phyloP scores from a whole-genome alignment of 2,329 filamentous ascomycete genomes.

The Zymoseptoria ardabiliae region DNA sequence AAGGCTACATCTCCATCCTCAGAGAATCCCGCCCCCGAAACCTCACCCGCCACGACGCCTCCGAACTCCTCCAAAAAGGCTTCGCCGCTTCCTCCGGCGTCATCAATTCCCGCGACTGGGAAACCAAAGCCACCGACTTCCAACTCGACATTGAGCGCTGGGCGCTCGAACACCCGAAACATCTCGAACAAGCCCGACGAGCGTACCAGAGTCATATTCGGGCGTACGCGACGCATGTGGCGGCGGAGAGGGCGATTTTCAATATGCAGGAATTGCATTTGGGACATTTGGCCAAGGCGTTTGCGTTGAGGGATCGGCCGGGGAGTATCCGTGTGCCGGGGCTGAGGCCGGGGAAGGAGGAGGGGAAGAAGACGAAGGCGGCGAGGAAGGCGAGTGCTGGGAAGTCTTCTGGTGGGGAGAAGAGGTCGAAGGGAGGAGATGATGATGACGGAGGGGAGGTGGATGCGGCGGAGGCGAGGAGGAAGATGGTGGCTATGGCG shows the following conservation, averaged over 20 bases:
- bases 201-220: slow-evolving; percentile 89
- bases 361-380: slow-evolving; percentile 40
- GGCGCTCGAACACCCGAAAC: slow-evolving; percentile 55
- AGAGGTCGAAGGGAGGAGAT: slow-evolving; percentile 23
- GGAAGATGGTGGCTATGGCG: slow-evolving; percentile 49
- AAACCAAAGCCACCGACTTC: slow-evolving; percentile 59
- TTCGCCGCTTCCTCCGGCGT: slow-evolving; percentile 40
- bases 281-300: slow-evolving; percentile 89
- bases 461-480: slow-evolving; percentile 41
- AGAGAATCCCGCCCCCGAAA: slow-evolving; percentile 60
- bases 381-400: slow-evolving; percentile 32
- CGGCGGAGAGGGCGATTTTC: slow-evolving; percentile 77
- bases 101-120: slow-evolving; percentile 46
- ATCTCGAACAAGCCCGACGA: slow-evolving; percentile 72
- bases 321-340: slow-evolving; percentile 61
- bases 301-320: slow-evolving; percentile 80
- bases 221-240: slow-evolving; percentile 89
- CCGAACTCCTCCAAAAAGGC: slow-evolving; percentile 61
- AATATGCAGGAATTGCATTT: slow-evolving; percentile 87
- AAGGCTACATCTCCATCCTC: slow-evolving; percentile 77
- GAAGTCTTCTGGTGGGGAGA: slow-evolving; percentile 26
- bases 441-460: slow-evolving; percentile 23
- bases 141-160: slow-evolving; percentile 61
- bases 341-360: slow-evolving; percentile 42
- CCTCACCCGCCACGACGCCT: slow-evolving; percentile 49